These are phyloP conservation scores for Aspergillus amoenus DNA, from an alignment of 2,329 filamentous ascomycete genomes.

Conservation along the genomic window DNA sequence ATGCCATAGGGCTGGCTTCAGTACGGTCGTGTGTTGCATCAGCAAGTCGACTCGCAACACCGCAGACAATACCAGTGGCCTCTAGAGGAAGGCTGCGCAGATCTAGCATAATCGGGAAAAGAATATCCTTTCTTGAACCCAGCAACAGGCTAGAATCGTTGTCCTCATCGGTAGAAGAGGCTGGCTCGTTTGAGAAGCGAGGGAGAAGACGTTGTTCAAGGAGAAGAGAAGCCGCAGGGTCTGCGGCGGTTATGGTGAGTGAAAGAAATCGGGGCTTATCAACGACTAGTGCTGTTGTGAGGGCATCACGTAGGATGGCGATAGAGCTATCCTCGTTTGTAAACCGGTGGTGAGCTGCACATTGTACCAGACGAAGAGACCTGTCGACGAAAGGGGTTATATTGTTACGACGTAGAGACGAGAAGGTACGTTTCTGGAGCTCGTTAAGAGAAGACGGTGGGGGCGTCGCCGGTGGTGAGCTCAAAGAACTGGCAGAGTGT, in stretches of 20 bases:
- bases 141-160: constrained; percentile 67
- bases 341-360: constrained; percentile 63
- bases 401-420: constrained; percentile 72
- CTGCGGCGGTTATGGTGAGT: constrained; percentile 45
- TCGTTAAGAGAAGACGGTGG: constrained; percentile 76
- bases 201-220: constrained; percentile 53
- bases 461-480: constrained; percentile 61
- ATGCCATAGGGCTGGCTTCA: constrained; percentile 26
- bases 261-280: constrained; percentile 50
- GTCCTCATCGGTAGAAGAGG: constrained; percentile 34
- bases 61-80: constrained; percentile 91
- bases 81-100: constrained; percentile 77
- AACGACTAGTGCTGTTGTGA: constrained; percentile 38
- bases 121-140: constrained; percentile 65
- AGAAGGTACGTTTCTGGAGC: constrained; percentile 79
- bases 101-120: constrained; percentile 87
- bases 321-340: constrained; percentile 38
- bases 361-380: constrained; percentile 73
- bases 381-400: constrained; percentile 71
- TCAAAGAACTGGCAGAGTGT: constrained; percentile 23
- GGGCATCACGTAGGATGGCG: constrained; percentile 39
- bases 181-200: constrained; percentile 66
- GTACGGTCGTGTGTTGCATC: constrained; percentile 62
- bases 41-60: constrained; percentile 80
- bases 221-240: constrained; percentile 47